Percentiles rank a stretch among this genome's conserved stretches.
phyloP scores from a whole-genome alignment of 108 stramenopile genomes.

The Conticribra weissflogii region DNA sequence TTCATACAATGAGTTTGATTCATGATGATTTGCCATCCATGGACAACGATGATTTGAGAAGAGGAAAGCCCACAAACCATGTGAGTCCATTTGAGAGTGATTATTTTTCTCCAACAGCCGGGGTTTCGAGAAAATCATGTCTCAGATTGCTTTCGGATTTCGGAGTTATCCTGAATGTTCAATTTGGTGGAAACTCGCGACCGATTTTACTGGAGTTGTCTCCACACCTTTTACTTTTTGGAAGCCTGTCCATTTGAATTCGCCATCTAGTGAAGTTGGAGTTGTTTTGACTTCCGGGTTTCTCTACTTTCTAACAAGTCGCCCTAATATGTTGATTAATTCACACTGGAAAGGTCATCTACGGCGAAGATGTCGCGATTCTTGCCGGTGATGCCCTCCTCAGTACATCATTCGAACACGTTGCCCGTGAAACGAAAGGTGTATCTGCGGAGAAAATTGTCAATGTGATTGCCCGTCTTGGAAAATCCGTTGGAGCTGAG shows the following conservation, averaged over 20 bases:
- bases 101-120: not conserved
- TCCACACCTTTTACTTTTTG: too few relatives aligned
- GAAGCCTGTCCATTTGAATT: too few relatives aligned
- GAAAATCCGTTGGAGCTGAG: slow-evolving; percentile 88
- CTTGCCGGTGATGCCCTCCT: slow-evolving; percentile 92
- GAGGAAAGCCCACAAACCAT: slow-evolving; percentile 94
- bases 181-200: too few relatives aligned
- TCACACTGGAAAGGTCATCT: slow-evolving; percentile 89
- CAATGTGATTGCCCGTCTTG: slow-evolving; percentile 88
- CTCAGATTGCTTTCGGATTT: too few relatives aligned
- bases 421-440: slow-evolving; percentile 75
- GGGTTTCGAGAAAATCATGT: not conserved
- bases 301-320: slow-evolving; percentile 9
- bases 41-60: slow-evolving; percentile 94
- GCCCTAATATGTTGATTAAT: too few relatives aligned
- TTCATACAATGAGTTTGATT: slow-evolving; percentile 97
- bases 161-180: too few relatives aligned
- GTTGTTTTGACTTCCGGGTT: slow-evolving; percentile 5
- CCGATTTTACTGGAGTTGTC: too few relatives aligned
- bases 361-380: slow-evolving; percentile 96
- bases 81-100: slow-evolving; percentile 53
- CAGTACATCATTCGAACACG: slow-evolving; percentile 75
- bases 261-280: not conserved
- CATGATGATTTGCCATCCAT: slow-evolving; percentile 96
- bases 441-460: slow-evolving; percentile 79